Evolutionary conservation across 148 eudicot genomes (phyloP).

Genomic region (Rhododendron ferrugineum): DNA sequence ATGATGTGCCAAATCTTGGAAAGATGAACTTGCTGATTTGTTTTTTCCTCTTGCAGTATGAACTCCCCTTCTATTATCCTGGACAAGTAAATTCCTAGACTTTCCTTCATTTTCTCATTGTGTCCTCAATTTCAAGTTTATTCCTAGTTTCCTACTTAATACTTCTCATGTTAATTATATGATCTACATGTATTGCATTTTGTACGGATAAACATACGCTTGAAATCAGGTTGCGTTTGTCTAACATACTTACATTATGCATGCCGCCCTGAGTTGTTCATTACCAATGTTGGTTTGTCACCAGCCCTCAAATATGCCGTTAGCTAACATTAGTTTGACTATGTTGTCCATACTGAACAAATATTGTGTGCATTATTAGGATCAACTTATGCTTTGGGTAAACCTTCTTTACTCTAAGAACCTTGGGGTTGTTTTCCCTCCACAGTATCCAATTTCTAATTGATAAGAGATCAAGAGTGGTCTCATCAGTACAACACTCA

Average conservation of each 20-base stretch:
- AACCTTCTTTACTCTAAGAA: neutral
- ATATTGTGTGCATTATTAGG: neutral
- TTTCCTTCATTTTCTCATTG: neutral
- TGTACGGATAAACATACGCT: neutral
- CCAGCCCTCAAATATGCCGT: neutral
- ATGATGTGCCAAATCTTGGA: constrained; percentile 2
- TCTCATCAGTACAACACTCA: neutral
- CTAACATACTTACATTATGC: neutral
- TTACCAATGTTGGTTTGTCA: neutral
- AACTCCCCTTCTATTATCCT: constrained; percentile 96
- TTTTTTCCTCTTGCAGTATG: constrained; percentile 64
- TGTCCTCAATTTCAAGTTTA: neutral
- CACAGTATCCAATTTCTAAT: neutral
- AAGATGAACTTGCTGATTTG: constrained; percentile 13
- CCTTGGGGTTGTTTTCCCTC: neutral
- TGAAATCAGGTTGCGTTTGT: neutral
- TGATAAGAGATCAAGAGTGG: neutral
- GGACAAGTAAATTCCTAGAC: constrained; percentile 71
- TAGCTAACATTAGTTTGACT: neutral
- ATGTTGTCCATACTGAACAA: neutral
- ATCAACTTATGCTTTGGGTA: neutral
- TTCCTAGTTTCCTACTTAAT: neutral
- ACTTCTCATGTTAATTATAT: neutral
- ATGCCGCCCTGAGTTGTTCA: neutral
- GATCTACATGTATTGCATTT: neutral